A percentile compares a stretch with the other conserved stretches of the same genome.
phyloP scores from a whole-genome alignment of 176 grass and related monocot species.

The Rhipidocladum racemiflorum region DNA sequence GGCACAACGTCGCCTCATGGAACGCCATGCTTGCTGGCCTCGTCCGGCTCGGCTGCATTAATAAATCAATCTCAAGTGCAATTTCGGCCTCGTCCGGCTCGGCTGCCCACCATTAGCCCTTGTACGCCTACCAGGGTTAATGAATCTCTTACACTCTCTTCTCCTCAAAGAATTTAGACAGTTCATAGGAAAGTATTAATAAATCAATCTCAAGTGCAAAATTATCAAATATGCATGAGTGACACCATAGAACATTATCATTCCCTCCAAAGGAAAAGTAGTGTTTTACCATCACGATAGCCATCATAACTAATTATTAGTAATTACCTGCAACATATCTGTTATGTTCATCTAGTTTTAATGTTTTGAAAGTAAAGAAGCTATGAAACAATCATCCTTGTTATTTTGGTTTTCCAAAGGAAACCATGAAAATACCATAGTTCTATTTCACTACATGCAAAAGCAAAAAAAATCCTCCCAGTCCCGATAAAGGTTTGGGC shows the following conservation, averaged over 20 bases:
- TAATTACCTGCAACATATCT: background rate
- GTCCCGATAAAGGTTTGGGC: too few species aligned
- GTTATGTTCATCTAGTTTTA: too few species aligned
- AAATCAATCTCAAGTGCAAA: background rate
- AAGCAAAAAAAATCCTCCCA: too few species aligned
- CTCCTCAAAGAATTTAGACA: background rate
- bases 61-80: too few species aligned
- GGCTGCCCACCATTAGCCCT: too few species aligned
- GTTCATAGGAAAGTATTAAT: background rate
- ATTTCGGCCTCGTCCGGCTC: too few species aligned
- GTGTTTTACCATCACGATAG: background rate
- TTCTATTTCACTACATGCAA: too few species aligned
- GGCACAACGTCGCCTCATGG: slow-evolving; percentile 77
- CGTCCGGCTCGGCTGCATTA: slow-evolving; percentile 35
- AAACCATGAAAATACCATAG: too few species aligned
- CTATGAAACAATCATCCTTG: slow-evolving; percentile 45
- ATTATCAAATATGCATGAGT: background rate
- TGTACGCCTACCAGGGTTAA: too few species aligned
- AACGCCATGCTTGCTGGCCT: slow-evolving; percentile 76
- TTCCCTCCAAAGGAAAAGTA: background rate
- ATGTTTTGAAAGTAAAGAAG: slow-evolving; percentile 2
- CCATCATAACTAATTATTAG: background rate
- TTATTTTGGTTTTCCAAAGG: slow-evolving; percentile 65
- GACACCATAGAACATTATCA: background rate
- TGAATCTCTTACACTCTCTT: background rate